Conservation (phyloP, 192 early-diverging fungal genomes). For the Coemansia sp. region DNA sequence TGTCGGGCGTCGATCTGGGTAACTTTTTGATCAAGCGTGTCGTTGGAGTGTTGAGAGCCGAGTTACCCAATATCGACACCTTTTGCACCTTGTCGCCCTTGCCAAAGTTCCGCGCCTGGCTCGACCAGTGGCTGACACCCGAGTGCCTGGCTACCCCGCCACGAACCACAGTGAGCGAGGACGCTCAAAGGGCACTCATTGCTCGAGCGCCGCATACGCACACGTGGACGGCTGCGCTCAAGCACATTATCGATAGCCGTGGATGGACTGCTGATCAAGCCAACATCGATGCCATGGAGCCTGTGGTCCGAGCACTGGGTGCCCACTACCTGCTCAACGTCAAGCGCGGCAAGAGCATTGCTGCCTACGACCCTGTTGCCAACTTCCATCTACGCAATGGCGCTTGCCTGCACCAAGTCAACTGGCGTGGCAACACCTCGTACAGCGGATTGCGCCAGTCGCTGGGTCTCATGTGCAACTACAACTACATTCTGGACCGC, state of each 20-base stretch:
- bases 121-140: conserved; percentile 52
- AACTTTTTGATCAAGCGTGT: conserved; percentile 89
- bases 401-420: conserved; percentile 79
- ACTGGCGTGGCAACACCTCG: conserved; percentile 87
- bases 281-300: conserved; percentile 41
- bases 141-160: conserved; percentile 27
- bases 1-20: conserved; percentile 87
- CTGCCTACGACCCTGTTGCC: conserved; percentile 86
- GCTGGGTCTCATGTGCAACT: conserved; percentile 94
- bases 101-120: conserved; percentile 84
- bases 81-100: conserved; percentile 92
- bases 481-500: conserved; percentile 73
- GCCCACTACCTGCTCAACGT: conserved; percentile 43
- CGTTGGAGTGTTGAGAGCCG: conserved; percentile 70
- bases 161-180: background rate
- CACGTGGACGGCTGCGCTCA: conserved; percentile 46
- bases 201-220: conserved; percentile 15
- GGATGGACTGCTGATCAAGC: conserved; percentile 43
- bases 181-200: conserved; percentile 9
- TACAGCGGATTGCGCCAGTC: conserved; percentile 79
- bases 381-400: conserved; percentile 97
- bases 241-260: conserved; percentile 34
- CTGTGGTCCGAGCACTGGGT: conserved; percentile 32
- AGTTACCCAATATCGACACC: conserved; percentile 67
- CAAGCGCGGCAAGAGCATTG: conserved; percentile 39